Conservation (phyloP, 2,329 filamentous ascomycete species). For the Diplodia mutila region DNA sequence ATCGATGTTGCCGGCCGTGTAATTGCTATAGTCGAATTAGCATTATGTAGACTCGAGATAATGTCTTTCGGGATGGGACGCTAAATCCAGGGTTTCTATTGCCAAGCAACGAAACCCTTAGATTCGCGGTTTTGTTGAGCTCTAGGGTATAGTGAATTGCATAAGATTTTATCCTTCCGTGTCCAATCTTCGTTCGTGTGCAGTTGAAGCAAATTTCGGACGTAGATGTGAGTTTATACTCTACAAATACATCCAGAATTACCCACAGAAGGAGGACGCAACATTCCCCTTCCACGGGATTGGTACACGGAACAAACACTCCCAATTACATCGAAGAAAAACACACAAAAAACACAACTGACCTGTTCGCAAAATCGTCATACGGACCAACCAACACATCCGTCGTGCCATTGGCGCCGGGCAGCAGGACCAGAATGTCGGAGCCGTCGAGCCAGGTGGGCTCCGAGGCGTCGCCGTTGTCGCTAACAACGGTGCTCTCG, state of each 20-base stretch:
- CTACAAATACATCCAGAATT: no score
- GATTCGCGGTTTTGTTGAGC: no score
- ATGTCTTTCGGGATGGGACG: neutral
- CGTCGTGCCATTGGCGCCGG: conserved; percentile 47
- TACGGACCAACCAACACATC: conserved; percentile 41
- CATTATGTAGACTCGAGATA: neutral
- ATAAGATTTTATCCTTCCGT: no score
- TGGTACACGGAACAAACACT: neutral
- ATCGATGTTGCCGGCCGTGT: conserved; percentile 49
- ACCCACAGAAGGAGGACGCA: no score
- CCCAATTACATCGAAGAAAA: neutral
- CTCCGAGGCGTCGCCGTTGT: conserved; percentile 68
- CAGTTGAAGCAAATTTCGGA: no score
- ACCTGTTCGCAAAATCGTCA: conserved; percentile 40
- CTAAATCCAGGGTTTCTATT: conserved; percentile 11
- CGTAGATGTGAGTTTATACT: no score
- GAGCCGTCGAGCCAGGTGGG: conserved; percentile 76
- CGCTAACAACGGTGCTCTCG: conserved; percentile 66
- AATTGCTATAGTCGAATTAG: conserved; percentile 36
- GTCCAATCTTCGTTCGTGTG: no score
- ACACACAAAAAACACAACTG: conserved; percentile 10
- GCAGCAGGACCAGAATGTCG: conserved; percentile 59
- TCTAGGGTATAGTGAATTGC: no score
- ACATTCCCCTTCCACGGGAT: no score
- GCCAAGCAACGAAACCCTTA: no score